Conservation (phyloP, 176 grass and related monocot genomes). For the Oryza coarctata region DNA sequence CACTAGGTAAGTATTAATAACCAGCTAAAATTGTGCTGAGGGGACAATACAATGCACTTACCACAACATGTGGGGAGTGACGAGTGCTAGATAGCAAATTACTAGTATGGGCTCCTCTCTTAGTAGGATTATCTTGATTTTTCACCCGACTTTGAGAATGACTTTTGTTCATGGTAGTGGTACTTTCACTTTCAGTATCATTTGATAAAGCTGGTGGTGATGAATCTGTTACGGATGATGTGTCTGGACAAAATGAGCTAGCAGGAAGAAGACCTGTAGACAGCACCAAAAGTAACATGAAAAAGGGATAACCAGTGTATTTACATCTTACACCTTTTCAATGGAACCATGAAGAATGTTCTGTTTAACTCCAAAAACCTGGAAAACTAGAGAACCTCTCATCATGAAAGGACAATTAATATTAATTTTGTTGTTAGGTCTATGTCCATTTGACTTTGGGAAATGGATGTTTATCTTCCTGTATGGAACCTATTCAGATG, state of each 20-base stretch:
- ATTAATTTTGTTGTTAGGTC: not conserved
- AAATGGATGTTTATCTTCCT: not conserved
- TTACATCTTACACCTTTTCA: not conserved
- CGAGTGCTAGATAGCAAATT: constrained; percentile 16
- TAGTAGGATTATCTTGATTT: constrained; percentile 25
- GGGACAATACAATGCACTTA: constrained; percentile 36
- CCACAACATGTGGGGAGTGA: constrained; percentile 42
- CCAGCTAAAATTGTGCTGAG: not conserved
- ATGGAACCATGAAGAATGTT: not conserved
- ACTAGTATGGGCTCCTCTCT: not conserved
- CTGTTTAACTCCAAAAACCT: not conserved
- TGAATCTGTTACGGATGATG: constrained; percentile 36
- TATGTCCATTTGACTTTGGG: not conserved
- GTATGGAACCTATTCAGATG: not conserved
- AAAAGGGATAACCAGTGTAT: not conserved
- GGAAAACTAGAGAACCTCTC: not conserved
- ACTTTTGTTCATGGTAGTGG: not conserved
- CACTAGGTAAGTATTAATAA: not conserved
- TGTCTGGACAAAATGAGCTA: constrained; percentile 26
- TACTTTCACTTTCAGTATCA: constrained; percentile 40
- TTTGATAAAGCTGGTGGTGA: constrained; percentile 43
- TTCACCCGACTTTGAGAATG: constrained; percentile 17
- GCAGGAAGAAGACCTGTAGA: constrained; percentile 38
- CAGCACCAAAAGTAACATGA: constrained; percentile 4
- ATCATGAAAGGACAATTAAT: not conserved